Percentiles rank a stretch among this genome's conserved stretches.
Evolutionary conservation across 495 filamentous ascomycete species (phyloP).

Genomic region (Halenospora varia): DNA sequence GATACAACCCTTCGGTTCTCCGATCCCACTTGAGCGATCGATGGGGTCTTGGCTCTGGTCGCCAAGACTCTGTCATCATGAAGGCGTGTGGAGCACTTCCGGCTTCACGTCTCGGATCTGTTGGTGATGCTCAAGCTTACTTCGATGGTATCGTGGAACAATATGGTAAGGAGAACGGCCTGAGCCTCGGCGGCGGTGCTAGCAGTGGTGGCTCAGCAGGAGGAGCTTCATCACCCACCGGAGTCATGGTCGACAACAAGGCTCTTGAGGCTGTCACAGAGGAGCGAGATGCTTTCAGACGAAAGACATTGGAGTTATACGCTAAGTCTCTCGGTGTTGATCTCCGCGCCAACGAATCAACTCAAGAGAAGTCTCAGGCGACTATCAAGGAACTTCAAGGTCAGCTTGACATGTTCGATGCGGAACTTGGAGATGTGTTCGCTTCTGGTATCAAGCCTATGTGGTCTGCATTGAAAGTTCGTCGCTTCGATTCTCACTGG

Average conservation of each 20-base stretch:
- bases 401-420: constrained; percentile 89
- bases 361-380: constrained; percentile 70
- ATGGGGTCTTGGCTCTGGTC: constrained; percentile 79
- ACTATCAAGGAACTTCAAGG: constrained; percentile 77
- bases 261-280: not conserved
- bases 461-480: constrained; percentile 85
- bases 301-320: constrained; percentile 75
- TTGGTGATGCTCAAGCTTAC: constrained; percentile 62
- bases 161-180: constrained; percentile 56
- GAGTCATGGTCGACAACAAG: not conserved
- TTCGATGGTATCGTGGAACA: not conserved
- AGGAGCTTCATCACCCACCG: no score
- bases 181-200: constrained; percentile 72
- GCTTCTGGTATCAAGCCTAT: constrained; percentile 85
- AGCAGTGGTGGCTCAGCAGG: not conserved
- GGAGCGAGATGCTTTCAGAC: not conserved
- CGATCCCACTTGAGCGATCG: constrained; percentile 86
- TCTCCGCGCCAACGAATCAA: constrained; percentile 86
- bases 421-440: constrained; percentile 92
- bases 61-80: constrained; percentile 85
- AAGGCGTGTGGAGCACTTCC: constrained; percentile 88
- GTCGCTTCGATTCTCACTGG: constrained; percentile 95
- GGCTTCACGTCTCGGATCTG: constrained; percentile 73
- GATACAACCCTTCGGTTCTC: constrained; percentile 90
- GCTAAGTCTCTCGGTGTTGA: constrained; percentile 94